Evolutionary conservation across 2,329 filamentous ascomycete species (phyloP).

Genomic region (Aspergillus ochraceoroseus): DNA sequence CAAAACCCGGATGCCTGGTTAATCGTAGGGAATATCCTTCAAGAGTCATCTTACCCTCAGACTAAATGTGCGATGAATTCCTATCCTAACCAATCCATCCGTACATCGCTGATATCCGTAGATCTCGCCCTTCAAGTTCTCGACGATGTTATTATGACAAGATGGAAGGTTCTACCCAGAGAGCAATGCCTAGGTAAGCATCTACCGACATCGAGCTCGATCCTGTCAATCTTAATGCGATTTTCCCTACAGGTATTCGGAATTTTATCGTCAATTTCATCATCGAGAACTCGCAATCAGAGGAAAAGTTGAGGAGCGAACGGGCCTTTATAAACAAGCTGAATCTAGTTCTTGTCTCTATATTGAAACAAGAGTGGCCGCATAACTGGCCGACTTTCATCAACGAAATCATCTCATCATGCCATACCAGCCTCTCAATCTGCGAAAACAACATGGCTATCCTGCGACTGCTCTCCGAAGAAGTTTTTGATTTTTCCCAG

Average conservation of each 20-base stretch:
- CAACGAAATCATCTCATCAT: constrained; percentile 97
- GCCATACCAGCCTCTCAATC: constrained; percentile 89
- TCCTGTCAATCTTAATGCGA: constrained; percentile 6
- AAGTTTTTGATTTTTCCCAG: constrained; percentile 97
- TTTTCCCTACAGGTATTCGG: constrained; percentile 69
- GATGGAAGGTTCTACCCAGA: constrained; percentile 95
- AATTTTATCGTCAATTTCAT: constrained; percentile 99
- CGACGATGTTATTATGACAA: constrained; percentile 96
- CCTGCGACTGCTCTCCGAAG: constrained; percentile 87
- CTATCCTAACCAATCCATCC: constrained; percentile 1
- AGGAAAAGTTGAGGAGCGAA: constrained; percentile 78
- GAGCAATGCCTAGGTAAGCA: constrained; percentile 84
- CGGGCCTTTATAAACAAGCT: constrained; percentile 95
- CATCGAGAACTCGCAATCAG: constrained; percentile 83
- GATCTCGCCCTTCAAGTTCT: constrained; percentile 93
- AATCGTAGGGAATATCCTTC: constrained; percentile 92
- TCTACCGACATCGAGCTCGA: constrained; percentile 5
- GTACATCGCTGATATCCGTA: constrained; percentile 44
- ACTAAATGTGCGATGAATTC: constrained; percentile 73
- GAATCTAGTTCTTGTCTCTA: constrained; percentile 93
- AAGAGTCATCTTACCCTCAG: constrained; percentile 86
- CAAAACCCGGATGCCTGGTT: constrained; percentile 98
- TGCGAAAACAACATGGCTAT: constrained; percentile 99
- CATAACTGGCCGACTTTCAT: constrained; percentile 99
- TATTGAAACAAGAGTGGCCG: constrained; percentile 98